Base-by-base conservation (phyloP, 2,329 filamentous ascomycete genomes). In the Curvularia hawaiiensis region DNA sequence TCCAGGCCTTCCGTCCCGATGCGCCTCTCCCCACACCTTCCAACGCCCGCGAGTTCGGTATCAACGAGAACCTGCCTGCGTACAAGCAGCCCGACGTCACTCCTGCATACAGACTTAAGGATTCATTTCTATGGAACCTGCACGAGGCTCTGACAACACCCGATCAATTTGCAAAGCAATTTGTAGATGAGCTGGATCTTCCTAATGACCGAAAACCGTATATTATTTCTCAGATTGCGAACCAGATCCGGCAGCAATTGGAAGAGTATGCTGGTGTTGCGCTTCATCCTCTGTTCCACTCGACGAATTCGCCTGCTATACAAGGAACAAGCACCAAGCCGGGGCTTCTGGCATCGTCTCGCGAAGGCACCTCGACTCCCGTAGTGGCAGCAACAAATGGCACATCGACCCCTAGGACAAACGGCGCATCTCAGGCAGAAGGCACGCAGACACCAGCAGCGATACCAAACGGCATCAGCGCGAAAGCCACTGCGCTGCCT, bases 101-200 rank as follows among this genome's bases (percentile, higher is more conserved):
- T 14, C 88, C 92, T 0, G 90, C 91, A 3, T 97, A 92, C 77
- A 87, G 95, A 61, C 82, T 99, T 56, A 92, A 96, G 69, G 95
- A 99, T 69, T 90, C 91, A n/a, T 98, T 99, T 69, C 79, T 97
- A 51, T 99, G 95, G 95, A 99, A 99, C 70, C 83, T 99, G 14
- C 94, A 98, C 77, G 95, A 99, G 79, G 90, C 91, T 0, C 82
- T 97, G 57, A 90, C 93, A 50, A 99, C 95, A 0, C 96, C 95
- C 0, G 95, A 99, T 72, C 90, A 96, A 71, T 99, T 98, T 74
- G 95, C 95, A n/a, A 86, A 90, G 67, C 88, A 85, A 1, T 87
- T 98, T 64, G 93, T 96, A 1, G 91, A 96, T 63, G 95, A 99
- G 73, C 84, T 99, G 41, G 95, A 99, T 74, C 85, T 99, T 41